phyloP scores from a whole-genome alignment of 768 basidiomycete species.

The Glaciozyma martinii region DNA sequence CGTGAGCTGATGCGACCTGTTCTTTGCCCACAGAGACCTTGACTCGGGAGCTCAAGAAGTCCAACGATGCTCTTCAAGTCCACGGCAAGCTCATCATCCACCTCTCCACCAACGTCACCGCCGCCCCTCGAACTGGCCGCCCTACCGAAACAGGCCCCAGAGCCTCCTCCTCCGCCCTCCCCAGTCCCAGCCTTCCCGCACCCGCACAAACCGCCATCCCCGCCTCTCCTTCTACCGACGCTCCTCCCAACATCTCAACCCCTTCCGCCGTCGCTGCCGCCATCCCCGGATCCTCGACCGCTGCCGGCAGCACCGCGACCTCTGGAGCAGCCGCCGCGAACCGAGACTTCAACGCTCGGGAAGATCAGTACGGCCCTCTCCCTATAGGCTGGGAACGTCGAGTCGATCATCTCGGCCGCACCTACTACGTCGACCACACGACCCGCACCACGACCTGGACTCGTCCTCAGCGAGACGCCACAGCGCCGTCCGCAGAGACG shows the following conservation, averaged over 20 bases:
- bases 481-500: conserved; percentile 54
- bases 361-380: conserved; percentile 85
- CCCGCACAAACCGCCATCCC: neutral
- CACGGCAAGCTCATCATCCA: conserved; percentile 97
- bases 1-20: neutral
- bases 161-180: conserved; percentile 13
- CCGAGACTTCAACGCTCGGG: conserved; percentile 84
- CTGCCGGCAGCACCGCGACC: conserved; percentile 42
- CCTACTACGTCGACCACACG: conserved; percentile 98
- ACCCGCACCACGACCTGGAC: conserved; percentile 97
- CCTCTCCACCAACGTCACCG: conserved; percentile 80
- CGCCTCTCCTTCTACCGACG: conserved; percentile 47
- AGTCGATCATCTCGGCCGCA: conserved; percentile 87
- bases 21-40: conserved; percentile 67
- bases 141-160: conserved; percentile 6
- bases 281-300: conserved; percentile 32
- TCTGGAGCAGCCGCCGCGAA: conserved; percentile 33
- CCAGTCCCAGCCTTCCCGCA: neutral
- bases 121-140: conserved; percentile 41
- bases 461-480: conserved; percentile 63
- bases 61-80: conserved; percentile 95
- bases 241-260: conserved; percentile 24
- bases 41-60: conserved; percentile 92
- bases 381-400: conserved; percentile 94
- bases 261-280: conserved; percentile 33